These are phyloP conservation scores for Yamadazyma insecticola DNA, from an alignment of 805 yeast genomes.

Conservation along the genomic window DNA sequence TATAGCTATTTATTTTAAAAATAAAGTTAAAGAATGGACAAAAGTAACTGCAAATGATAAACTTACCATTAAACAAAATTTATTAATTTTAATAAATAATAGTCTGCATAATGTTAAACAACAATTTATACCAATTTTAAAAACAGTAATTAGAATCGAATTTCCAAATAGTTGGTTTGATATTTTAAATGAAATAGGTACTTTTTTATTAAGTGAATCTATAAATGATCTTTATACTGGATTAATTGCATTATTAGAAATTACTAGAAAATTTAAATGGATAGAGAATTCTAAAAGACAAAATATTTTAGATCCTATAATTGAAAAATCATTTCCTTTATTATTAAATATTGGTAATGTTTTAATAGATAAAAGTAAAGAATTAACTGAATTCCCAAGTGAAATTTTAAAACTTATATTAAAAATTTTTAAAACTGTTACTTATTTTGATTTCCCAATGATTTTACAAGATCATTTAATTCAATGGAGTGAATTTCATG, in stretches of 20 bases:
- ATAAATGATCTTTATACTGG: slow-evolving; percentile 53
- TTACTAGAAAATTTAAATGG: slow-evolving; percentile 72
- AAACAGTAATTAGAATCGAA: slow-evolving; percentile 30
- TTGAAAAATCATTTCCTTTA: slow-evolving; percentile 57
- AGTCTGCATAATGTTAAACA: slow-evolving; percentile 31
- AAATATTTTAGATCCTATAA: slow-evolving; percentile 37
- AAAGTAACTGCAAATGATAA: slow-evolving; percentile 5
- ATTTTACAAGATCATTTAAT: slow-evolving; percentile 49
- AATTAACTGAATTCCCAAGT: slow-evolving; percentile 39
- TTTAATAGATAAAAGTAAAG: slow-evolving; percentile 22
- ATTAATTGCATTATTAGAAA: slow-evolving; percentile 62
- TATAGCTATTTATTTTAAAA: slow-evolving; percentile 81
- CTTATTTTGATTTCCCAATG: slow-evolving; percentile 67
- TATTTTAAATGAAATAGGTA: not conserved
- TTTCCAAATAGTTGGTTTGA: slow-evolving; percentile 33
- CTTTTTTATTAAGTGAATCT: slow-evolving; percentile 7
- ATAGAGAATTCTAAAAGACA: slow-evolving; percentile 45
- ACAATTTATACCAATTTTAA: slow-evolving; percentile 33
- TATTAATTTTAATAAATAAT: slow-evolving; percentile 57
- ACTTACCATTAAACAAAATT: slow-evolving; percentile 62
- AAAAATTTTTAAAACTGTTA: slow-evolving; percentile 73
- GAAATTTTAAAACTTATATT: slow-evolving; percentile 72
- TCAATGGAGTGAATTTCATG: slow-evolving; percentile 77
- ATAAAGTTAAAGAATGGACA: slow-evolving; percentile 66
- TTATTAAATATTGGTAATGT: slow-evolving; percentile 63